These are phyloP conservation scores for Backusella macrospora DNA, from an alignment of 192 early-diverging fungal species.

Conservation along the genomic window DNA sequence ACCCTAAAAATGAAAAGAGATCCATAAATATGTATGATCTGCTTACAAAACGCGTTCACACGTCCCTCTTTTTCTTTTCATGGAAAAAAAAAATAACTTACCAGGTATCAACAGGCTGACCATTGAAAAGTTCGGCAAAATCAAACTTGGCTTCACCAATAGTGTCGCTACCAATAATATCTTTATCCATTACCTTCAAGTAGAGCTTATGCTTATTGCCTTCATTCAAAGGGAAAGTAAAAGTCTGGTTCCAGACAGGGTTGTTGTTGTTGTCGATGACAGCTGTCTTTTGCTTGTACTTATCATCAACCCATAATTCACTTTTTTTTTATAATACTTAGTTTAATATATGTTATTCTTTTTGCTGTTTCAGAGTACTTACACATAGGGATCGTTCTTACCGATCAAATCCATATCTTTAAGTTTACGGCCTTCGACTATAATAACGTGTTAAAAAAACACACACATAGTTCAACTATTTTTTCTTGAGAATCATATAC, in stretches of 20 bases:
- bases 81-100: background rate
- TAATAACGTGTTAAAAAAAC: background rate
- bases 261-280: constrained; percentile 23
- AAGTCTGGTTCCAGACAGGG: constrained; percentile 38
- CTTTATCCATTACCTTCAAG: constrained; percentile 42
- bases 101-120: constrained; percentile 31
- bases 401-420: constrained; percentile 38
- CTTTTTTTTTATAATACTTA: background rate
- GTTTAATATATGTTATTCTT: background rate
- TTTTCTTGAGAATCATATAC: background rate
- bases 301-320: constrained; percentile 32
- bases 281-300: constrained; percentile 36
- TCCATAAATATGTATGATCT: background rate
- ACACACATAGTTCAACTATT: no score
- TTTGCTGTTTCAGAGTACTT: background rate
- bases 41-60: background rate
- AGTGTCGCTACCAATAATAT: constrained; percentile 40
- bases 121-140: constrained; percentile 29
- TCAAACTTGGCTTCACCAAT: constrained; percentile 39
- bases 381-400: constrained; percentile 33
- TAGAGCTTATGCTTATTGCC: constrained; percentile 37
- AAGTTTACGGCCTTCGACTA: constrained; percentile 39
- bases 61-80: no score
- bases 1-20: constrained; percentile 6
- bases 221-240: constrained; percentile 31